Evolutionary conservation across 176 grass and related monocot genomes (phyloP).

Genomic region (Eragrostis nindensis): DNA sequence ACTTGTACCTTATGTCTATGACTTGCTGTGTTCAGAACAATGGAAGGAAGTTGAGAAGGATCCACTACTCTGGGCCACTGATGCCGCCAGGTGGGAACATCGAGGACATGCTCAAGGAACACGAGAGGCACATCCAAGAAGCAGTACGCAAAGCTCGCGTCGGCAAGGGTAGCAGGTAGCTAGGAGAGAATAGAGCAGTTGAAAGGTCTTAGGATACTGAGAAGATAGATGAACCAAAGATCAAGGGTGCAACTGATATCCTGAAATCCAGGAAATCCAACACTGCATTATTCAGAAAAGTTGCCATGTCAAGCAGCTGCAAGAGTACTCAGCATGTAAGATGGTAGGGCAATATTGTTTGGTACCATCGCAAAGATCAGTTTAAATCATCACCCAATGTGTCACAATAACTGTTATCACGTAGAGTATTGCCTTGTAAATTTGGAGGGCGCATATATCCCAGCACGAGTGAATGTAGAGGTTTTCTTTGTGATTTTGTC

Average conservation of each 20-base stretch:
- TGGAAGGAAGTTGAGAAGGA: constrained; percentile 62
- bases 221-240: constrained; percentile 8
- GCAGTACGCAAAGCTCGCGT: constrained; percentile 81
- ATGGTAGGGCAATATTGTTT: neutral
- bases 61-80: constrained; percentile 88
- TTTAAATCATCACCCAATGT: neutral
- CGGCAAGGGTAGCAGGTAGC: constrained; percentile 44
- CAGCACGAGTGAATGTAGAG: neutral
- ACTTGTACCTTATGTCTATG: constrained; percentile 15
- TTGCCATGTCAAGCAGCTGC: constrained; percentile 32
- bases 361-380: neutral
- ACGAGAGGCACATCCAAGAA: constrained; percentile 84
- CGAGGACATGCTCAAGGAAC: constrained; percentile 92
- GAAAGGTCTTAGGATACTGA: constrained; percentile 7
- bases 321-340: constrained; percentile 24
- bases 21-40: constrained; percentile 48
- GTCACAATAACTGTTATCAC: neutral
- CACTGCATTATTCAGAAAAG: neutral
- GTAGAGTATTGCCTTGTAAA: neutral
- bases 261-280: neutral
- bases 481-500: constrained; percentile 3
- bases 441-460: neutral
- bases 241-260: neutral
- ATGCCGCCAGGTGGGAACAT: constrained; percentile 74
- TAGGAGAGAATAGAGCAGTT: constrained; percentile 17